Evolutionary conservation across 352 stramenopile genomes (phyloP).

Genomic region (Phytophthora cajani): DNA sequence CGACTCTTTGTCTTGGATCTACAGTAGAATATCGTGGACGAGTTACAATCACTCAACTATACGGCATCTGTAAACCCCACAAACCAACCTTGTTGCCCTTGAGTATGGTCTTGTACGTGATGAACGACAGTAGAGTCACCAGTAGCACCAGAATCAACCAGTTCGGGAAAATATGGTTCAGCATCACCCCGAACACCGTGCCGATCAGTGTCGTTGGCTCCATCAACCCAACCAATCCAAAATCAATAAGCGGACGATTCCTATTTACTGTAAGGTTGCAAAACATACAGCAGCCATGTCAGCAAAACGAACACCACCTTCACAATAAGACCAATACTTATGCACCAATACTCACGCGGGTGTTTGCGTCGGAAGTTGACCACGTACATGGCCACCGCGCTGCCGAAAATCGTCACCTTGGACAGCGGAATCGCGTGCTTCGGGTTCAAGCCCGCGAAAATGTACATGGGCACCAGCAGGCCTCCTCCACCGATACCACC

Average conservation of each 20-base stretch:
- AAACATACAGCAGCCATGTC: background rate
- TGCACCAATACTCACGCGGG: conserved; percentile 62
- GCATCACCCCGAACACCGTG: conserved; percentile 76
- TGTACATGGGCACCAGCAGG: conserved; percentile 97
- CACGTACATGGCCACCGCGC: conserved; percentile 93
- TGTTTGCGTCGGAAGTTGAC: conserved; percentile 94
- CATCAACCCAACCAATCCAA: conserved; percentile 97
- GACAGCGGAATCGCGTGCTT: conserved; percentile 97
- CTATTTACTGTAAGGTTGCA: conserved; percentile 47
- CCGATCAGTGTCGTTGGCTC: conserved; percentile 91
- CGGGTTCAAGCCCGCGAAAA: conserved; percentile 88
- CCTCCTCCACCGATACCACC: conserved; percentile 93
- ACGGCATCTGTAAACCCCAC: background rate
- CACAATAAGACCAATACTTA: too few relatives aligned
- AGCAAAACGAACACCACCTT: background rate
- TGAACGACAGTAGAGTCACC: conserved; percentile 69
- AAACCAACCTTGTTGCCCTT: conserved; percentile 63
- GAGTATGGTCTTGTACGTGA: conserved; percentile 68
- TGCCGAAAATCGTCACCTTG: conserved; percentile 97
- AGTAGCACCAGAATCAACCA: conserved; percentile 80
- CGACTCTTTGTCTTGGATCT: conserved; percentile 68
- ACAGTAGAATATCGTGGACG: background rate
- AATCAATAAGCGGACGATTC: conserved; percentile 96
- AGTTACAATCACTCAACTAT: background rate
- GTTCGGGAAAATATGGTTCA: conserved; percentile 80